Base-by-base conservation (phyloP, 2,329 filamentous ascomycete genomes). In the Nigrograna mackinnonii region DNA sequence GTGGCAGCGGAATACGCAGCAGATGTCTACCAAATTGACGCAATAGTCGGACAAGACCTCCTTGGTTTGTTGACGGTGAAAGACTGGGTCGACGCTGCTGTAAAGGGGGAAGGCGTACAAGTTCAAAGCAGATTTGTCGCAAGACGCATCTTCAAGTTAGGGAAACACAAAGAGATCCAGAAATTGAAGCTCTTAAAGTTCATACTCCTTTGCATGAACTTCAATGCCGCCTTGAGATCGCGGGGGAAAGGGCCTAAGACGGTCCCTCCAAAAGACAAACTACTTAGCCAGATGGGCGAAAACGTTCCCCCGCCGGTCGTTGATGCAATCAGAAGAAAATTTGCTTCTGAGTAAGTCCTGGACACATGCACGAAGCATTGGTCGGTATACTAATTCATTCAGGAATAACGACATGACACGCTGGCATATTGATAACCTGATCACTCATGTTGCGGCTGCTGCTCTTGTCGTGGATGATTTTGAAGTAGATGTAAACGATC, bases 381-480 rank as follows among this genome's bases (percentile, higher is more conserved):
- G 13, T 19, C 12, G n/a, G 4, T 38, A 22, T n/a, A 37, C 50
- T 65, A 26, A 64, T 36, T 4, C 11, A 16, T 1, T 9, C 32
- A 66, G 62, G 6, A 54, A 47, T 30, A 69, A 66, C 17, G 76
- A 80, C 45, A 81, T 92, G 70, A 79, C 82, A 41, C 89, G 87
- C 61, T 87, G 83, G 72, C 82, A 90, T 62, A 70, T 78, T 22
- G 86, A 92, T 60, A 76, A 89, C 48, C 70, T 91, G 22, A 82
- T 84, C 58, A 89, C 87, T 13, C 85, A 91, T 67, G 82, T 87
- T 57, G 86, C 84, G 55, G 86, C 80, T 1, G 76, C 91, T 46
- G 82, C 85, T 20, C 79, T 87, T 62, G 81, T 89, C 48, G 73
- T 91, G 14, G 86, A 91, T 57, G 83, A 85, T 60, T 90, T 83